These are phyloP conservation scores for Vicia faba DNA, from an alignment of 306 rosid genomes.

Conservation along the genomic window DNA sequence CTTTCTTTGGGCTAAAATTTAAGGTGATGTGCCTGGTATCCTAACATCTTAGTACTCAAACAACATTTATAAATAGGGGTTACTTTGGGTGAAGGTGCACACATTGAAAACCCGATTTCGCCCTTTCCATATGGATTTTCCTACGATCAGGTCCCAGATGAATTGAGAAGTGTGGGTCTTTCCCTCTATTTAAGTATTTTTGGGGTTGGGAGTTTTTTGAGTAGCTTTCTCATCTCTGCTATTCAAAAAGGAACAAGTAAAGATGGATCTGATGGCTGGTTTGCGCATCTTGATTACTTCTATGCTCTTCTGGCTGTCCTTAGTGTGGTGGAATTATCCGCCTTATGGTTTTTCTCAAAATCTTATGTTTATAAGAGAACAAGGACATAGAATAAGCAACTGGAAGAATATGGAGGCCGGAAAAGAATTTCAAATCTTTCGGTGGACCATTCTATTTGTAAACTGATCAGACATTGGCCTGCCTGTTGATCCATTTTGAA, in stretches of 20 bases:
- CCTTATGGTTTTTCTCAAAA: conserved; percentile 39
- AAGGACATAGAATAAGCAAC: conserved; percentile 14
- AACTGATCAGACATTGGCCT: conserved; percentile 1
- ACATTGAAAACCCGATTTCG: too few species aligned
- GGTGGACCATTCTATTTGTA: not conserved
- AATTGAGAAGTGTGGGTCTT: conserved; percentile 67
- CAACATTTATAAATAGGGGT: too few species aligned
- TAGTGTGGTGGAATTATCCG: conserved; percentile 28
- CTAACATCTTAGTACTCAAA: too few species aligned
- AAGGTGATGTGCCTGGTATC: too few species aligned
- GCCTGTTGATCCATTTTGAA: not conserved
- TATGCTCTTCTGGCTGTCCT: conserved; percentile 42
- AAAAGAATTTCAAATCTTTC: conserved; percentile 1
- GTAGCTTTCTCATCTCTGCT: conserved; percentile 60
- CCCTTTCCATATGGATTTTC: too few species aligned
- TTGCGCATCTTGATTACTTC: conserved; percentile 74
- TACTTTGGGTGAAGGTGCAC: too few species aligned
- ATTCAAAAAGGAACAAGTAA: conserved; percentile 45
- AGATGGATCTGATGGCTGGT: conserved; percentile 59
- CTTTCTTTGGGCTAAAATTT: too few species aligned
- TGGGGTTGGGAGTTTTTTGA: conserved; percentile 68
- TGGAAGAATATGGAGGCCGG: not conserved
- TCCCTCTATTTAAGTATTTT: conserved; percentile 62
- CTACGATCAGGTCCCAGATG: conserved; percentile 71
- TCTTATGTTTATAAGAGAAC: conserved; percentile 29